Base-by-base conservation (phyloP, 805 yeast species). In the Kodamaea hsintzibuensis region DNA sequence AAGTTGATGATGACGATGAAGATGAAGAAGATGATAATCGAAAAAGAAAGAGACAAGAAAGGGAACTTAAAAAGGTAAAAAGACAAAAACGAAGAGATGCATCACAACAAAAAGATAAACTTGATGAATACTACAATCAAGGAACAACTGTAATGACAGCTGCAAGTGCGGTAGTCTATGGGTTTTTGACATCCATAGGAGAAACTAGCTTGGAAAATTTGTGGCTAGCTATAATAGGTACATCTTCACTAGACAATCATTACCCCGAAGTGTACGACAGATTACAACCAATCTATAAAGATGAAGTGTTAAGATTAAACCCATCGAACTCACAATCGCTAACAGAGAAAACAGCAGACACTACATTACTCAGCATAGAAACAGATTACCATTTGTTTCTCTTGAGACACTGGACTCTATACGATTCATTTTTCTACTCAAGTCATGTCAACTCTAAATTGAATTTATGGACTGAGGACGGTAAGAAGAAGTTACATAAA, bases 151-250 rank as follows among this genome's bases (percentile, higher is more conserved):
- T 89, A 2, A 76, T 84, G 8, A 83, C 90, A 2, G 88, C 98
- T 0, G 78, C 86, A 2, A 82, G 97, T 0, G 81, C 91, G 16
- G 91, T 89, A 55, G 77, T 90, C 2, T 95, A 95, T 69, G 84
- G 96, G 1, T 73, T 95, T 50, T 67, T 92, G 18, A 83, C 97
- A 0, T 75, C 85, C 13, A 82, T 93, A 47, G 98, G 97, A 47
- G 96, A 91, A 64, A 88, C 96, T 0, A 83, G 77, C 60, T 59
- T 80, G 12, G 86, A 83, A 48, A 74, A 74, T 55, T 72, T 96
- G 46, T 95, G 99, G 99, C 76, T 91, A 2, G 80, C 97, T 0
- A 86, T 95, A 1, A 81, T 93, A 10, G 99, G 99, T 0, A 85
- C 96, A 0, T 84, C 95, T 0, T 88, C 98, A 0, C 70, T 91